phyloP scores from a whole-genome alignment of 2,329 filamentous ascomycete species.

The Cercospora brassicicola region DNA sequence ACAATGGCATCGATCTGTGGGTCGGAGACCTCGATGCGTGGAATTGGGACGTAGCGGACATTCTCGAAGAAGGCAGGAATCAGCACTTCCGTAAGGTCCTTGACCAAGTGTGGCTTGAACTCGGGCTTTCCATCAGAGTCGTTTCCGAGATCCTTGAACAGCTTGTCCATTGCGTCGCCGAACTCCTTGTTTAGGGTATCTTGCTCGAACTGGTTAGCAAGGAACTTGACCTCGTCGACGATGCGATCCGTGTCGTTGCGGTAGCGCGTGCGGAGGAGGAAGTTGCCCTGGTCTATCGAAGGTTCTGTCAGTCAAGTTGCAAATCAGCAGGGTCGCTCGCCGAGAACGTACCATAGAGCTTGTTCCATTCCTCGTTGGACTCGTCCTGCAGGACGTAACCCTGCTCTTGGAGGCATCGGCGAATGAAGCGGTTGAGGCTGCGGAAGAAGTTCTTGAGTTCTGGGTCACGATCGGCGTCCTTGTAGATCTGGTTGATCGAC shows the following conservation, averaged over 20 bases:
- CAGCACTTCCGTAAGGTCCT: slow-evolving; percentile 84
- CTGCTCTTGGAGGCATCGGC: slow-evolving; percentile 80
- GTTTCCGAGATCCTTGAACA: slow-evolving; percentile 88
- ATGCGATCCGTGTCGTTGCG: slow-evolving; percentile 80
- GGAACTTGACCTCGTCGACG: slow-evolving; percentile 84
- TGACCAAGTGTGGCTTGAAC: slow-evolving; percentile 92
- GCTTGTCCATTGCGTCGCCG: slow-evolving; percentile 70
- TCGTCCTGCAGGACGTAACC: slow-evolving; percentile 84
- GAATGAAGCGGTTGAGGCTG: slow-evolving; percentile 71
- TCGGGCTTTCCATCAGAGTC: slow-evolving; percentile 78
- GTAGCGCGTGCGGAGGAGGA: slow-evolving; percentile 86
- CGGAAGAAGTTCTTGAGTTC: slow-evolving; percentile 91
- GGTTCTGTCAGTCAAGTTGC: background rate
- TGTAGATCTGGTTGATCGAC: slow-evolving; percentile 81
- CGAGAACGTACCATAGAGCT: slow-evolving; percentile 57
- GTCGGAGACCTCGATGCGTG: slow-evolving; percentile 90
- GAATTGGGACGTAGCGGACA: slow-evolving; percentile 85
- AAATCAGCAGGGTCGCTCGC: background rate
- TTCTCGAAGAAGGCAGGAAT: slow-evolving; percentile 79
- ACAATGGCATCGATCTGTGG: slow-evolving; percentile 80
- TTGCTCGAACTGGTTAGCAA: slow-evolving; percentile 83
- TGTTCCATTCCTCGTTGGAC: slow-evolving; percentile 78
- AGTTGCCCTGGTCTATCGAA: slow-evolving; percentile 70
- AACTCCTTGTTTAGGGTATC: slow-evolving; percentile 86
- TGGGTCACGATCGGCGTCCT: slow-evolving; percentile 79